Evolutionary conservation across 148 eudicot species (phyloP), one percentile per base, ranked within the genome.

Genomic region (Linanthus parryae): DNA sequence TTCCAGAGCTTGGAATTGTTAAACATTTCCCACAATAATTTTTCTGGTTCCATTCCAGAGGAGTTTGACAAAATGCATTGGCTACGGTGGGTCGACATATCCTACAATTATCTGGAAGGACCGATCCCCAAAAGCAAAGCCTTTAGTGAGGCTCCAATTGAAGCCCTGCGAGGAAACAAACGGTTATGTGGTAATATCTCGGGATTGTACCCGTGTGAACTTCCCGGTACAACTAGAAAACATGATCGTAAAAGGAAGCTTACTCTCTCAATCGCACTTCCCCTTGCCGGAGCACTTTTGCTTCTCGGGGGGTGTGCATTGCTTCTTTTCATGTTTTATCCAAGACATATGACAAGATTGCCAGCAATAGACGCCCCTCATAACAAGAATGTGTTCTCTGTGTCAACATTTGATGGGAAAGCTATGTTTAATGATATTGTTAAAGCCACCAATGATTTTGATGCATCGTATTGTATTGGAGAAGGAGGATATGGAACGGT

Each of bases 401-500:
- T 72, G 56, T 70, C 70, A 1, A 25, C 74, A 17, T 79, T 84
- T 46, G 83, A 83, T 27, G 91, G 78, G 18, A 82, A 63, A 31
- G 70, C 82, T 49, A 74, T 81, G 16, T 85, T 82, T 28, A 65
- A 71, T 13, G 88, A 85, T 35, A 73, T 90, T 27, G 63, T 68
- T 18, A 68, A 69, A 59, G 81, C 83, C 28, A 90, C 97, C 19
- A 79, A 80, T 18, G 64, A 82, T 54, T 90, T 90, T 48, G 67
- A 43, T 44, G 88, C 77, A 7, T 56, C 25, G 22, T 80, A 80
- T 26, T 82, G 82, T 66, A 82, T 90, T 6, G 97, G 97, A 27
- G 73, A 43, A 67, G 97, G 97, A 40, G 95, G 95, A 28, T 85
- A 75, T 52, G 91, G 95, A 33, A 82, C 64, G 18, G 91, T 90